Evolutionary conservation across 1,284 basidiomycete species (phyloP), one percentile per base, ranked within the genome.

Genomic region (Leccinum pallidistipes): DNA sequence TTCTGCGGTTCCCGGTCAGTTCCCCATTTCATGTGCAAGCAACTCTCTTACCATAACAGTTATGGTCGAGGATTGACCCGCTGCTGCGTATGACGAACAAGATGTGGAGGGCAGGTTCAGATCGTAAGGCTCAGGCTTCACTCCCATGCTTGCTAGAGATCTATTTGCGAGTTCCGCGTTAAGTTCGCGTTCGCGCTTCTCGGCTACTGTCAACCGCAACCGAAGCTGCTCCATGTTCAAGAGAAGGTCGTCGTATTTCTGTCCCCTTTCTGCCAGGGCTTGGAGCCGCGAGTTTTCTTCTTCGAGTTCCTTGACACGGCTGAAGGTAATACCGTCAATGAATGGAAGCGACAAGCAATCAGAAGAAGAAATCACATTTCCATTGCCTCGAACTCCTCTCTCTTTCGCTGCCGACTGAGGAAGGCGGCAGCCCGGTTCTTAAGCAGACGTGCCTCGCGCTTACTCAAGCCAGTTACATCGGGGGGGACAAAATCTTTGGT

Each of bases 401-500:
- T 87, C 78, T 95, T 95, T 69, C 93, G 83, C 77, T 95, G 93
- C 71, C 93, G 83, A 74, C 87, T 91, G 69, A 95, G 86, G 80
- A 95, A 95, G 59, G 93, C 93, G 9, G 93, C 93, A 11, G 93
- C 93, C 59, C 93, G 85, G 79, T 95, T 95, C 82, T 95, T 95
- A 62, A 95, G 91, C 12, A 95, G 83, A 59, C 93, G 86, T 57
- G 94, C 93, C 77, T 95, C 93, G 61, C 92, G 88, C 77, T 95
- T 95, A 80, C 83, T 88, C 62, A 95, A 83, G 55, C 94, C 94
- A 55, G 88, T 85, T 62, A 94, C 92, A 75, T 95, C 94, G 47
- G 93, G 93, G 24, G 91, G 91, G 8, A 95, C 76, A 71, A 95
- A 95, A 74, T 93, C 91, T 75, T 89, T 92, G 70, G 84, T 88